Conservation (phyloP, 768 basidiomycete species). For the Multifurca ochricompacta region DNA sequence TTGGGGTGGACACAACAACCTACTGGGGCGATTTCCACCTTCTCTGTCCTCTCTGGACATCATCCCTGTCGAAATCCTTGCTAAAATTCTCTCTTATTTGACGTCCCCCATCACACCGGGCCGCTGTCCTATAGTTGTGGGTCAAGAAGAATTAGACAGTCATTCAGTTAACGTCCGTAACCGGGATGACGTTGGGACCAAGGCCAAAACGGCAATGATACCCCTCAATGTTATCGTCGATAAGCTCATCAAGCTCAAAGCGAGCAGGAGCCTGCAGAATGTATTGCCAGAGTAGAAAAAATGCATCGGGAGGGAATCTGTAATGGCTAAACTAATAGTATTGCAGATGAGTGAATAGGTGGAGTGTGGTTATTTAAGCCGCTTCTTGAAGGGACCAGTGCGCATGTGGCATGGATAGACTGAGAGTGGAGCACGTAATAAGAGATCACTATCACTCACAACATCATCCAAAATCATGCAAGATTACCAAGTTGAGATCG, state of each 20-base stretch:
- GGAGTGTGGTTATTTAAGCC: background rate
- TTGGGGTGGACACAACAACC: background rate
- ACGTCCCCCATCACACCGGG: too few relatives aligned
- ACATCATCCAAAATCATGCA: background rate
- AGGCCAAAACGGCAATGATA: constrained; percentile 69
- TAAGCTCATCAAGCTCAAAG: constrained; percentile 70
- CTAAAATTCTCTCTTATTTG: too few relatives aligned
- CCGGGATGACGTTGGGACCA: constrained; percentile 85
- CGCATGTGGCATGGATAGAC: background rate
- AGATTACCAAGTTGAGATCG: constrained; percentile 18
- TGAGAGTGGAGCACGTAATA: background rate
- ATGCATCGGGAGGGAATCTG: background rate
- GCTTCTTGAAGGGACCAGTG: background rate
- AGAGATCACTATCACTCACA: background rate
- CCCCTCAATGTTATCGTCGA: constrained; percentile 61
- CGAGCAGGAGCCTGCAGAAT: constrained; percentile 44
- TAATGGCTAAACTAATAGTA: background rate
- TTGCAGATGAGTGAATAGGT: background rate
- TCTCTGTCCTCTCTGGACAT: too few relatives aligned
- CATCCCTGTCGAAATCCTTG: too few relatives aligned
- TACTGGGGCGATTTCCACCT: background rate
- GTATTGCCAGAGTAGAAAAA: constrained; percentile 31
- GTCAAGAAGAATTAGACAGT: constrained; percentile 81
- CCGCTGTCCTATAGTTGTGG: constrained; percentile 59
- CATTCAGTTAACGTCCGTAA: constrained; percentile 93